phyloP scores from a whole-genome alignment of 371 early-diverging fungal species.

The Capillidium heterosporum region DNA sequence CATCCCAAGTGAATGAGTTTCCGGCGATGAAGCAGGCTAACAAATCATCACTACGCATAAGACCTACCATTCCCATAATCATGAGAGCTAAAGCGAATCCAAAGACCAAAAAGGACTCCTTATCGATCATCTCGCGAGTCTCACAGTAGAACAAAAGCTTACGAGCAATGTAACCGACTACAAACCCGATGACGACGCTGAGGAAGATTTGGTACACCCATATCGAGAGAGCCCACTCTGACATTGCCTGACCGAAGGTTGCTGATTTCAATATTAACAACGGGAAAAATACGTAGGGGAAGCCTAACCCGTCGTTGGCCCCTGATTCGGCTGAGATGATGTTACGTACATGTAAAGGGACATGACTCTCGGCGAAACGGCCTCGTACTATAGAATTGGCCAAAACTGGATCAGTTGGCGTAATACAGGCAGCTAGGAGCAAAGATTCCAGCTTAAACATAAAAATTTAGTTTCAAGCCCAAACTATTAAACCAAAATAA shows the following conservation, averaged over 20 bases:
- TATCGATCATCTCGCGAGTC: slow-evolving; percentile 55
- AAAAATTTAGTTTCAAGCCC: not conserved
- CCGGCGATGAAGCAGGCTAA: slow-evolving; percentile 84
- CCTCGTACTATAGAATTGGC: slow-evolving; percentile 88
- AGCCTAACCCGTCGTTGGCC: slow-evolving; percentile 68
- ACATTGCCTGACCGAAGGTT: slow-evolving; percentile 38
- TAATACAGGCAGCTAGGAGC: slow-evolving; percentile 70
- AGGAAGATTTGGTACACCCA: slow-evolving; percentile 54
- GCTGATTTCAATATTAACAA: slow-evolving; percentile 37
- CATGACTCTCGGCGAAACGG: slow-evolving; percentile 74
- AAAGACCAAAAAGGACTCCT: slow-evolving; percentile 72
- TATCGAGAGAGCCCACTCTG: slow-evolving; percentile 48
- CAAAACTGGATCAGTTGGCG: slow-evolving; percentile 93
- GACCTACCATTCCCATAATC: slow-evolving; percentile 51
- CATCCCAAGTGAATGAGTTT: slow-evolving; percentile 71
- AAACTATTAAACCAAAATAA: not conserved
- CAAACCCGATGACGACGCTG: slow-evolving; percentile 53
- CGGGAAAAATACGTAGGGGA: slow-evolving; percentile 68
- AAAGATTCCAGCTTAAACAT: slow-evolving; percentile 36
- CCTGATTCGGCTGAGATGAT: slow-evolving; percentile 70
- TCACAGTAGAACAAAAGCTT: slow-evolving; percentile 50
- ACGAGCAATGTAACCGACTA: slow-evolving; percentile 56
- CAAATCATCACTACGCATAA: slow-evolving; percentile 69
- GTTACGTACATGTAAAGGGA: slow-evolving; percentile 59
- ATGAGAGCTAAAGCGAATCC: slow-evolving; percentile 67